These are phyloP conservation scores for sunflower (Helianthus annuus) DNA, from an alignment of 129 eudicot species.

Conservation along the genomic window DNA sequence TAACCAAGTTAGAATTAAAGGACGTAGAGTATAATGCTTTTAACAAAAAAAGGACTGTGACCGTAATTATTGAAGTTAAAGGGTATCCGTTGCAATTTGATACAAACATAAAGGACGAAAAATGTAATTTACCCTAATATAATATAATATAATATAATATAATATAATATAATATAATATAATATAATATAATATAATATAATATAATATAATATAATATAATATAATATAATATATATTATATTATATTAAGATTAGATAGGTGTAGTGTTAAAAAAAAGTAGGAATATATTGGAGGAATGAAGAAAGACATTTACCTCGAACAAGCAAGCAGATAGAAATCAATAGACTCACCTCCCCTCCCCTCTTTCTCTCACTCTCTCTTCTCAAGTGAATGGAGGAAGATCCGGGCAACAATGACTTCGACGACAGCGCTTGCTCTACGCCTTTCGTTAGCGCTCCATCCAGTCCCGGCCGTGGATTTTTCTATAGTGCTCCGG, in stretches of 20 bases:
- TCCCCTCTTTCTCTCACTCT: constrained; percentile 10
- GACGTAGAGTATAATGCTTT: too few species aligned
- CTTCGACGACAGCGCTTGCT: constrained; percentile 70
- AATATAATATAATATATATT: too few species aligned
- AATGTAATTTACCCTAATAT: too few species aligned
- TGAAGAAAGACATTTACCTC: constrained; percentile 25
- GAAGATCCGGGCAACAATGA: constrained; percentile 38
- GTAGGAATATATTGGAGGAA: constrained; percentile 23
- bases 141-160: too few species aligned
- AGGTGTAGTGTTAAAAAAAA: neutral
- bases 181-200: too few species aligned
- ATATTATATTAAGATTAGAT: neutral
- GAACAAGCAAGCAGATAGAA: neutral
- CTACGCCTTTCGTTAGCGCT: constrained; percentile 80
- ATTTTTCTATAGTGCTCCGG: constrained; percentile 82
- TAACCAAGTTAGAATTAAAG: too few species aligned
- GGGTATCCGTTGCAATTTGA: too few species aligned
- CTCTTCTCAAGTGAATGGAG: constrained; percentile 29
- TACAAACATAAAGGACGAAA: too few species aligned
- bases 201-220: too few species aligned
- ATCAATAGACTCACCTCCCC: neutral
- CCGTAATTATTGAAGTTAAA: too few species aligned
- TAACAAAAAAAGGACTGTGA: too few species aligned
- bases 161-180: too few species aligned
- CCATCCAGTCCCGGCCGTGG: constrained; percentile 82